Base-by-base conservation (phyloP, 192 early-diverging fungal genomes). In the Gorgonomyces haynaldii region DNA sequence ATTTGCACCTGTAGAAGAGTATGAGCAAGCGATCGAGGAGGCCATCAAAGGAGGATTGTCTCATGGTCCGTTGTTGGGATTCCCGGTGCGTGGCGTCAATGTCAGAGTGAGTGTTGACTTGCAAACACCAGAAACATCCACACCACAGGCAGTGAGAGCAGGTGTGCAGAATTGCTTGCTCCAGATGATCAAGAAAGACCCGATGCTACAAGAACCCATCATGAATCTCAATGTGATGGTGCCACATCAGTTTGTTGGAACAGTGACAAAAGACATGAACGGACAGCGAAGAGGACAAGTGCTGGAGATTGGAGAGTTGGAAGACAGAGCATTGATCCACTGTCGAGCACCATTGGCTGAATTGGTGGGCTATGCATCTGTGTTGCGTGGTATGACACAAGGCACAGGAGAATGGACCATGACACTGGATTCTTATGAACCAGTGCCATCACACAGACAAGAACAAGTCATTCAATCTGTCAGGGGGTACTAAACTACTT, bases 331-430 rank as follows among this genome's bases (percentile, higher is more conserved):
- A 37, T 10, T 51, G 42, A 76, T 87, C 17, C 60, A 72, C 17
- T 79, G 81, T 0, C 72, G 78, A 28, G 81, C 83, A 0, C 89
- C 91, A 8, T 62, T 97, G 24, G 73, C 76, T 32, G 67, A 81
- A 0, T 79, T 95, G 81, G 58, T 91, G 1, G 91, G 89, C 2
- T 97, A 97, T 46, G 73, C 88, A 15, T 80, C 73, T 2, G 62
- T 70, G 1, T 57, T 97, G 52, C 66, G 94, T 24, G 82, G 84
- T n/a, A 61, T 93, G 58, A 91, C 94, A 0, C 86, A 79, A 1
- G 94, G 93, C 10, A 79, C 75, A 2, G 93, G 80, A 7, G 67
- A 72, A 12, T 94, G 92, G 50, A 68, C 79, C 12, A 91, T 97
- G 88, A 70, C 76, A 34, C 69, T 94, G 6, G 61, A 72, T 43